A percentile compares a stretch with the other conserved stretches of the same genome.
These are phyloP conservation scores for Phytophthora quininea DNA, from an alignment of 352 stramenopile species.

Conservation along the genomic window DNA sequence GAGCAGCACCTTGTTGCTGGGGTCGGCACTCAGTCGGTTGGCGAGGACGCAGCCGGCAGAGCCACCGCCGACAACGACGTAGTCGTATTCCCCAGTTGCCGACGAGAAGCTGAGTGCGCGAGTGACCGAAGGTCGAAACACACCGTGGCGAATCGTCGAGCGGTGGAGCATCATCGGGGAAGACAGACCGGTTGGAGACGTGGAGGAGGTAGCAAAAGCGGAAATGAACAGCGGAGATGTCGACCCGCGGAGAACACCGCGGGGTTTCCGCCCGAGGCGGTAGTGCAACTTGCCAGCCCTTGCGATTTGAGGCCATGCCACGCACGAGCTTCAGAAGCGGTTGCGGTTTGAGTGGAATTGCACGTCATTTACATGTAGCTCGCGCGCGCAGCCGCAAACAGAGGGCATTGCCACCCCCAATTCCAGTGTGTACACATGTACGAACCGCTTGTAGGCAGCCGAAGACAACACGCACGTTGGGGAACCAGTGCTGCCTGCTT, in stretches of 20 bases:
- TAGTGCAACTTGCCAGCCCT: neutral
- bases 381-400: too few species aligned
- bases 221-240: neutral
- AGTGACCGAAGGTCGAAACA: neutral
- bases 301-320: neutral
- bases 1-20: conserved; percentile 85
- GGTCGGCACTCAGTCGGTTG: conserved; percentile 84
- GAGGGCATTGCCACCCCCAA: too few species aligned
- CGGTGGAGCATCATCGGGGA: conserved; percentile 17
- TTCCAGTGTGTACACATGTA: neutral
- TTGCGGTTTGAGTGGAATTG: neutral
- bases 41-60: conserved; percentile 91
- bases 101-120: conserved; percentile 36
- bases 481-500: neutral
- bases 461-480: neutral
- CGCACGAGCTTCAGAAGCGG: neutral
- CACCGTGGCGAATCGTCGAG: neutral
- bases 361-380: neutral
- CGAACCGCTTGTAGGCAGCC: too few species aligned
- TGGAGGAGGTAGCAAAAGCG: neutral
- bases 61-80: conserved; percentile 92
- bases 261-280: neutral
- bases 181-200: neutral
- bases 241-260: neutral
- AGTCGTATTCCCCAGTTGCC: conserved; percentile 71